Conservation (phyloP, 106 monocot species). For the Vanilla planifolia region DNA sequence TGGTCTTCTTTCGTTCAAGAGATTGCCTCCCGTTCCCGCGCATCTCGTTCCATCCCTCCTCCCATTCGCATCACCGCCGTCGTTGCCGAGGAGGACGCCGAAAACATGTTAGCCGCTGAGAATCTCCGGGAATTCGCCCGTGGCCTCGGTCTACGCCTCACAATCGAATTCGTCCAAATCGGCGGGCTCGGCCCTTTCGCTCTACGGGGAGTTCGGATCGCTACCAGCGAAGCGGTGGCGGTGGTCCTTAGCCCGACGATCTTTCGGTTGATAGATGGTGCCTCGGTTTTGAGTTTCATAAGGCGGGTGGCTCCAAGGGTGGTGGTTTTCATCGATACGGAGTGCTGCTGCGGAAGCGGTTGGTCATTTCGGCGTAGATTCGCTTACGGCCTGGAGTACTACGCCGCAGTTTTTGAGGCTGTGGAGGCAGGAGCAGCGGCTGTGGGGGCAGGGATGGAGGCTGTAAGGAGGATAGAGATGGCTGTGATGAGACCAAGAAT, state of each 20-base stretch:
- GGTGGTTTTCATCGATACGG: slow-evolving; percentile 43
- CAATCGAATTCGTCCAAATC: slow-evolving; percentile 33
- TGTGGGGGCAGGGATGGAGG: slow-evolving; percentile 19
- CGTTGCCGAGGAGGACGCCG: slow-evolving; percentile 39
- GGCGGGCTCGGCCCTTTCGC: slow-evolving; percentile 27
- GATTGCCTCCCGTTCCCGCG: slow-evolving; percentile 37
- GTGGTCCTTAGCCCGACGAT: slow-evolving; percentile 37
- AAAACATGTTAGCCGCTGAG: slow-evolving; percentile 54
- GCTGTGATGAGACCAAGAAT: slow-evolving; percentile 33
- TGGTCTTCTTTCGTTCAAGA: slow-evolving; percentile 90
- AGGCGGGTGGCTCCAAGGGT: slow-evolving; percentile 23
- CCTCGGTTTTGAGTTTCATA: slow-evolving; percentile 31
- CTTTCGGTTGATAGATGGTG: slow-evolving; percentile 27
- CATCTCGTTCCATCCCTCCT: slow-evolving; percentile 23
- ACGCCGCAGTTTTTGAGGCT: slow-evolving; percentile 33
- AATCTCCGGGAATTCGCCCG: slow-evolving; percentile 59
- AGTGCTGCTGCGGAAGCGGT: slow-evolving; percentile 8
- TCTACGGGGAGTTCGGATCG: slow-evolving; percentile 25
- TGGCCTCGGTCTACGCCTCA: slow-evolving; percentile 37
- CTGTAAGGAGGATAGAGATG: slow-evolving; percentile 27
- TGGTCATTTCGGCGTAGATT: slow-evolving; percentile 29
- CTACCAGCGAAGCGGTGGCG: slow-evolving; percentile 26
- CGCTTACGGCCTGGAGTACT: slow-evolving; percentile 31
- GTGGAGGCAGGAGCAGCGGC: slow-evolving; percentile 27
- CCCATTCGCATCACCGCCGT: slow-evolving; percentile 59